Percentiles rank a stretch among this genome's conserved stretches.
phyloP scores from a whole-genome alignment of 129 eudicot species.

The Artemisia tridentata region DNA sequence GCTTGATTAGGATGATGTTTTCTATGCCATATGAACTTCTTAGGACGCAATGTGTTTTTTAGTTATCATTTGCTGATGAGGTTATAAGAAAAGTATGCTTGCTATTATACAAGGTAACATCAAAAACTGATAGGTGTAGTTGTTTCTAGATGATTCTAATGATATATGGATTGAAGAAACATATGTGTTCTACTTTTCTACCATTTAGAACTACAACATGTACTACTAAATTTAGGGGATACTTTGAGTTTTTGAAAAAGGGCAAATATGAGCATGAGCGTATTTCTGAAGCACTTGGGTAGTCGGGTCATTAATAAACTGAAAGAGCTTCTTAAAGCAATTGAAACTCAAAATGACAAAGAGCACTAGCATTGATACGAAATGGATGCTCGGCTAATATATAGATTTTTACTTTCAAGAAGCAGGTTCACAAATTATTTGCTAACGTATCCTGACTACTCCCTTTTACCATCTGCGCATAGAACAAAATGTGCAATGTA shows the following conservation, averaged over 20 bases:
- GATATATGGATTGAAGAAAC: neutral
- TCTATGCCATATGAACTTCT: too few relatives aligned
- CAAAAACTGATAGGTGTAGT: neutral
- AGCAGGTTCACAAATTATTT: too few relatives aligned
- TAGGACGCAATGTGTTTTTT: neutral
- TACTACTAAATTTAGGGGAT: neutral
- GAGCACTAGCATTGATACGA: neutral
- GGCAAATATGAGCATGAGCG: neutral
- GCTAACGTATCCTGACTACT: too few relatives aligned
- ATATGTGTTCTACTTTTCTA: neutral
- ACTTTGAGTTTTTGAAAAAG: neutral
- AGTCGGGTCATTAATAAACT: too few relatives aligned
- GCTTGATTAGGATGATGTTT: too few relatives aligned
- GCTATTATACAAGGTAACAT: slow-evolving; percentile 8
- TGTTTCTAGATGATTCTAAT: neutral
- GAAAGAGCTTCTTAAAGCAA: neutral
- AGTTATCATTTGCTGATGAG: neutral
- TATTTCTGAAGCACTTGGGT: neutral
- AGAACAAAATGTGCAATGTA: too few relatives aligned
- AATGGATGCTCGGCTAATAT: neutral
- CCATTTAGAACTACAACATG: neutral
- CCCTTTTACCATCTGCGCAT: too few relatives aligned
- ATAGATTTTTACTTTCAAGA: too few relatives aligned
- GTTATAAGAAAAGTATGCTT: neutral
- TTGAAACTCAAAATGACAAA: neutral